A percentile compares a stretch with the other conserved stretches of the same genome.
Evolutionary conservation across 305 asterid genomes (phyloP).

Genomic region (Salvia sclarea): DNA sequence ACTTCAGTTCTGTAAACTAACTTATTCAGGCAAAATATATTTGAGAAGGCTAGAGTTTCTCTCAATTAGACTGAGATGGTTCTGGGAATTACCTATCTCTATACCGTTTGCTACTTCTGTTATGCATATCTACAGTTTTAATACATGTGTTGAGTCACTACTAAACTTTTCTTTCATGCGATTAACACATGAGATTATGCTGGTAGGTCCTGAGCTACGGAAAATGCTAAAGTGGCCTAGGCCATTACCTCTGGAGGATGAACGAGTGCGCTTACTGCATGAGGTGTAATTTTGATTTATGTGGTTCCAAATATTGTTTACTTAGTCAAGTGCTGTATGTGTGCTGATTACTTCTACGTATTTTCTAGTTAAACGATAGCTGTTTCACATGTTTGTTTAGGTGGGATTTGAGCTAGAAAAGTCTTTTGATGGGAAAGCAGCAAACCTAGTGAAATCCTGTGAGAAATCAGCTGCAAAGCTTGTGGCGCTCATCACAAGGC

Average conservation of each 20-base stretch:
- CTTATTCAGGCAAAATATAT: neutral
- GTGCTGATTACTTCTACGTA: constrained; percentile 11
- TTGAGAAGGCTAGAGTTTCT: neutral
- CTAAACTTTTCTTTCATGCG: neutral
- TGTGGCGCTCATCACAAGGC: constrained; percentile 73
- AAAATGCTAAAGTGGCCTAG: constrained; percentile 84
- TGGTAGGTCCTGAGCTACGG: constrained; percentile 78
- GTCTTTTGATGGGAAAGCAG: constrained; percentile 86
- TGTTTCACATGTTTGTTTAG: constrained; percentile 43
- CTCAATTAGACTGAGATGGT: neutral
- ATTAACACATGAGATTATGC: constrained; percentile 28
- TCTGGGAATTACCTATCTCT: neutral
- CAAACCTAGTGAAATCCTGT: constrained; percentile 73
- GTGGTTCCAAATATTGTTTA: neutral
- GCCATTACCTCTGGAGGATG: constrained; percentile 95
- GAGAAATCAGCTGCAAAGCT: constrained; percentile 84
- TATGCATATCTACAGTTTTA: neutral
- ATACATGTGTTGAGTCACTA: constrained; percentile 1
- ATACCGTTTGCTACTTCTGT: constrained; percentile 1
- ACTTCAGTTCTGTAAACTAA: neutral
- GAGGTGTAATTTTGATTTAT: constrained; percentile 55
- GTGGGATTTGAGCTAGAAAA: constrained; percentile 89
- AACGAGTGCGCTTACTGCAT: constrained; percentile 82
- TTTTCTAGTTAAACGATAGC: constrained; percentile 10
- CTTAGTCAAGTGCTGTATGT: neutral